Evolutionary conservation across 768 basidiomycete genomes (phyloP), one percentile per base, ranked within the genome.

Genomic region (Pleurotus cornucopiae): DNA sequence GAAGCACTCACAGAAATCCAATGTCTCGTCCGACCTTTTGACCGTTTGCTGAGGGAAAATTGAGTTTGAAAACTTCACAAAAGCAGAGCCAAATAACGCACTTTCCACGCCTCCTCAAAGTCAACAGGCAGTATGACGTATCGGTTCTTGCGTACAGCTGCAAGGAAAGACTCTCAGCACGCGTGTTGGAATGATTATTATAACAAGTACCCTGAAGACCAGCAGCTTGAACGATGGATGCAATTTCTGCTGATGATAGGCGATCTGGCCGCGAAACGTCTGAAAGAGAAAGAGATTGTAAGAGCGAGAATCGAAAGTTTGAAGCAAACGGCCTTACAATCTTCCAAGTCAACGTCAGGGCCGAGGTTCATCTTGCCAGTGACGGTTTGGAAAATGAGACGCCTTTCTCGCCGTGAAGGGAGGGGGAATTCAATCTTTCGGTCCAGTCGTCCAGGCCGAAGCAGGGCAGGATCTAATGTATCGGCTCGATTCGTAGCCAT

Each of bases 21-120:
- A 90, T 25, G 94, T 98, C 66, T 98, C 96, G 76, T 98, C 93
- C 41, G 84, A 83, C 64, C 91, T 83, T 79, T 98, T 98, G 84
- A 98, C 93, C 34, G 88, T 91, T 89, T 94, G 89, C 94, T 97
- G 77, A 64, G 66, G 68, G 69, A 59, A 58, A 55, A 67, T 68
- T 67, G 71, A 70, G 64, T 67, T 74, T 66, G 65, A 64, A 63
- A 64, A 44, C 53, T 57, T 68, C 64, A 62, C 61, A 63, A 56
- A 60, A 61, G 58, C 65, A 73, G 80, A 80, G 78, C 67, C 77
- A 85, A 87, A 84, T 61, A 80, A 83, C 91, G 66, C 62, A 96
- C 94, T 82, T 98, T 98, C 95, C 95, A 99, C 67, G 94, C 94
- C 71, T 98, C 96, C 69, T 99, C 97, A 65, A 99, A 98, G 80